Base-by-base conservation (phyloP, 2,329 filamentous ascomycete species). In the Phialophora chinensis region DNA sequence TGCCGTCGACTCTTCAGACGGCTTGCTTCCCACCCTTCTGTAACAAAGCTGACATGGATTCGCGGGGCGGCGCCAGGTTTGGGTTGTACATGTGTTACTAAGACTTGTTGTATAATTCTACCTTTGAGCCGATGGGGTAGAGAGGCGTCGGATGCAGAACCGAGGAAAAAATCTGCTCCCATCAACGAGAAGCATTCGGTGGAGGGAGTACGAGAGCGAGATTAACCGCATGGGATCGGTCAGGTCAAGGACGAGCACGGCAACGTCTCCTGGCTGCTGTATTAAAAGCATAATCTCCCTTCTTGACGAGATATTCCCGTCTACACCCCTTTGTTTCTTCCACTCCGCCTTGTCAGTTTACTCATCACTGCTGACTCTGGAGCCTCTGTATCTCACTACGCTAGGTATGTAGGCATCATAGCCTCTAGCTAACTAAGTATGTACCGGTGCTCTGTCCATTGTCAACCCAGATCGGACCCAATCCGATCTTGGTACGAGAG, bases 51-150 rank as follows among this genome's bases (percentile, higher is more conserved):
- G 38, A n/a, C 20, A 52, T 52, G 49, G 10, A 23, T 52, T 52
- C 14, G 5, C 49, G 20, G 49, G 11, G 49, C 49, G 27, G 23
- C 20, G 20, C 20, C 27, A 20, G 25, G 25, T 29, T 50, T 52
- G 49, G 20, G 23, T 52, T 52, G 49, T 52, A 27, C 25, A 52
- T 52, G 49, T 52, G 27, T 52, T 52, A 52, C 49, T 52, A 52
- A 52, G 49, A 52, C 7, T 52, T 27, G 49, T 52, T 52, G 49
- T 52, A 52, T 29, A 29, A 25, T 52, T 29, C 49, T 52, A 52
- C 14, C 49, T 29, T 27, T 25, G 23, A 52, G 17, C 14, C 20
- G 10, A 29, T 20, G 14, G 14, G 25, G 20, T 1, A 27, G 49
- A 11, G 14, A 5, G 10, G 38, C 17, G 6, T 8, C 17, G 17